A percentile compares a stretch with the other conserved stretches of the same genome.
Evolutionary conservation across 306 rosid genomes (phyloP).

Genomic region (Fragaria vesca): DNA sequence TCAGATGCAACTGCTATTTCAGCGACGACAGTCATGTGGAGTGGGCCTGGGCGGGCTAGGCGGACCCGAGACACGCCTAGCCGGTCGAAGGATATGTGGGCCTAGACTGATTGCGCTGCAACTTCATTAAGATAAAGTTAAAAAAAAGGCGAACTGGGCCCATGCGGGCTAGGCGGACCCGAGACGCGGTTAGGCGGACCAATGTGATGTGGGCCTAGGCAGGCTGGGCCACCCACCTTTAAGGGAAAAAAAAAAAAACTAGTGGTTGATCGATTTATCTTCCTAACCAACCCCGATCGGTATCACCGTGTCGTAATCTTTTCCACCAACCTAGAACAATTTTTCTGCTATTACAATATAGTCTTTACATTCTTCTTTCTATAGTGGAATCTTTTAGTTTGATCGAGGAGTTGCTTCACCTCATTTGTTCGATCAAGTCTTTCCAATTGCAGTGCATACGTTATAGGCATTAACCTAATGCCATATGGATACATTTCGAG

Average conservation of each 20-base stretch:
- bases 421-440: not conserved
- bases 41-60: not conserved
- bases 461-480: not conserved
- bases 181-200: too few relatives aligned
- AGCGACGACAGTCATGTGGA: not conserved
- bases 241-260: too few relatives aligned
- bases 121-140: too few relatives aligned
- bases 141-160: too few relatives aligned
- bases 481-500: constrained; percentile 1
- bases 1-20: not conserved
- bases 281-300: not conserved
- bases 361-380: not conserved
- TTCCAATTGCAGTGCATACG: not conserved
- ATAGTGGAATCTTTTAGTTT: not conserved
- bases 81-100: too few relatives aligned
- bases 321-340: not conserved
- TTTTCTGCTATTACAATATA: too few relatives aligned
- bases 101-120: too few relatives aligned
- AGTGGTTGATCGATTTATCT: not conserved
- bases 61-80: too few relatives aligned
- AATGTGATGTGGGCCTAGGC: too few relatives aligned
- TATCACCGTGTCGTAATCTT: not conserved
- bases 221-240: too few relatives aligned
- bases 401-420: not conserved
- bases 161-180: too few relatives aligned